phyloP scores from a whole-genome alignment of 371 early-diverging fungal species.

The Mortierella sp. region DNA sequence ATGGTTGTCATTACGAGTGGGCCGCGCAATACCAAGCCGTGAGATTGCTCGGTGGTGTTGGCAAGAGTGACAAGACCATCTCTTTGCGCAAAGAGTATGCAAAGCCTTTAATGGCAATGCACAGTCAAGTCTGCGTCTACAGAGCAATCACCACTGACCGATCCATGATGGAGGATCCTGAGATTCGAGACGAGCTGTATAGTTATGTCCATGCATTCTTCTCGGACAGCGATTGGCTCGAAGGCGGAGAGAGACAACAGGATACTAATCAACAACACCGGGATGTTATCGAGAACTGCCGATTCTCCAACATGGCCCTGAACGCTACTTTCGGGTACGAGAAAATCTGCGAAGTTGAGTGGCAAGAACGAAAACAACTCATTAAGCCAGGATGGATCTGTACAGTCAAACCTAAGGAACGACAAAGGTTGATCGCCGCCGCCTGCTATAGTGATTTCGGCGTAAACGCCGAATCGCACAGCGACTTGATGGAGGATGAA shows the following conservation, averaged over 20 bases:
- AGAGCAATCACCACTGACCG: neutral
- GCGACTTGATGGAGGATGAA: constrained; percentile 4
- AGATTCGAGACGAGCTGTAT: neutral
- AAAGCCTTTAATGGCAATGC: constrained; percentile 8
- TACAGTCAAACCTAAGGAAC: neutral
- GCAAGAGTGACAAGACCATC: constrained; percentile 4
- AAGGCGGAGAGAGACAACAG: neutral
- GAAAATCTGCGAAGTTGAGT: neutral
- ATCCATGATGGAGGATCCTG: neutral
- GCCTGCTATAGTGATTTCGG: constrained; percentile 2
- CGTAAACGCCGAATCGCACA: constrained; percentile 1
- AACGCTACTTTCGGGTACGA: constrained; percentile 7
- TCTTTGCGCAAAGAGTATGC: constrained; percentile 3
- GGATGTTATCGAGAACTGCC: neutral
- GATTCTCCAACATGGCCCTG: neutral
- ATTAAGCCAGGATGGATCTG: constrained; percentile 10
- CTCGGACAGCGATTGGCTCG: constrained; percentile 10
- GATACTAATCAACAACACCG: neutral
- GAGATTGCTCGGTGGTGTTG: neutral
- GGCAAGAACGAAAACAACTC: neutral
- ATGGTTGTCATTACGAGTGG: neutral
- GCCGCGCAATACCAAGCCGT: constrained; percentile 5
- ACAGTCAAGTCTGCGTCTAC: constrained; percentile 1
- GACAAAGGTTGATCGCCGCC: constrained; percentile 3
- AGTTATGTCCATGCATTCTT: neutral